phyloP scores from a whole-genome alignment of 768 basidiomycete species.

The Leccinum subtestaceum region DNA sequence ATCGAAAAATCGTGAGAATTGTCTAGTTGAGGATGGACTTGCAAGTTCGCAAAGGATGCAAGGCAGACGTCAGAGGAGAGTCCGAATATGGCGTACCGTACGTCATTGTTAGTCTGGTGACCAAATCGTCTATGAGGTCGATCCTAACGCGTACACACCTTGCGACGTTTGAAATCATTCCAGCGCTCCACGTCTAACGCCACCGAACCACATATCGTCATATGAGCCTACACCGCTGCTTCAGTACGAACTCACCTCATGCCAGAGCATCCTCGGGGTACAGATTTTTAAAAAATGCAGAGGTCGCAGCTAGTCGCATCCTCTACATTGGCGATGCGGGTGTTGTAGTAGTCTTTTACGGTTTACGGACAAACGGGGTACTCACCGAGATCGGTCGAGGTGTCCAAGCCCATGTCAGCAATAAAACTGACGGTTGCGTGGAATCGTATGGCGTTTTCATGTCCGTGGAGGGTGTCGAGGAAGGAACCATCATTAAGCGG shows the following conservation, averaged over 20 bases:
- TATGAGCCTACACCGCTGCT: slow-evolving; percentile 59
- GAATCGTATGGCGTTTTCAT: slow-evolving; percentile 37
- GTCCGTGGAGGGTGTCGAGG: slow-evolving; percentile 87
- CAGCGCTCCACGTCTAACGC: slow-evolving; percentile 90
- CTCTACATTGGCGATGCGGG: slow-evolving; percentile 80
- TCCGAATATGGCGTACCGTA: too few species aligned
- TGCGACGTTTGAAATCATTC: slow-evolving; percentile 87
- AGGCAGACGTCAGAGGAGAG: too few species aligned
- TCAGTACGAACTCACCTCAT: slow-evolving; percentile 61
- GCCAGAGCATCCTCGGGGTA: slow-evolving; percentile 85
- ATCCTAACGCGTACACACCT: slow-evolving; percentile 38
- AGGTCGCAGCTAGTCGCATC: slow-evolving; percentile 72
- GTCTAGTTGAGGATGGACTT: too few species aligned
- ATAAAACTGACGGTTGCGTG: too few species aligned
- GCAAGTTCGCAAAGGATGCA: too few species aligned
- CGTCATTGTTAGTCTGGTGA: too few species aligned
- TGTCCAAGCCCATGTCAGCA: too few species aligned
- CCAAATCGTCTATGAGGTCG: too few species aligned
- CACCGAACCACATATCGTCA: slow-evolving; percentile 75
- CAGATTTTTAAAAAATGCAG: slow-evolving; percentile 45
- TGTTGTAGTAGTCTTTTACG: slow-evolving; percentile 94
- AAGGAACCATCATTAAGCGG: slow-evolving; percentile 84
- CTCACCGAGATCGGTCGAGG: too few species aligned
- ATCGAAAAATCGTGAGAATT: too few species aligned
- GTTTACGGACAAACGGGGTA: slow-evolving; percentile 53